A percentile compares a stretch with the other conserved stretches of the same genome.
These are phyloP conservation scores for Populus pruinosa DNA, from an alignment of 345 rosid genomes.

Conservation along the genomic window DNA sequence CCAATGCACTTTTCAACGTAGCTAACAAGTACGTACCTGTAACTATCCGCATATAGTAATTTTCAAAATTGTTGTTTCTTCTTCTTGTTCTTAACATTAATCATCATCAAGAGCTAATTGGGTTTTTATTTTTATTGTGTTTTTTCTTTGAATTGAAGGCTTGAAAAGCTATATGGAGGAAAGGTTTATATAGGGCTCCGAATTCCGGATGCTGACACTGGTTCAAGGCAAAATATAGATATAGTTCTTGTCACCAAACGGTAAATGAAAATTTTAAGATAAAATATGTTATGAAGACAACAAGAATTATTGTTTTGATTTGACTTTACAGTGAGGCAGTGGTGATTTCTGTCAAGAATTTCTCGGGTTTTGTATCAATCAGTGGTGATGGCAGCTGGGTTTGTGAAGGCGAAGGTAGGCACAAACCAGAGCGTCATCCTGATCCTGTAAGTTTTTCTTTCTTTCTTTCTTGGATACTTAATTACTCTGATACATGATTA, in stretches of 20 bases:
- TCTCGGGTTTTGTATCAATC: conserved; percentile 61
- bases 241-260: conserved; percentile 63
- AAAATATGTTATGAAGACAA: not conserved
- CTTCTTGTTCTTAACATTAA: no score
- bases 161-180: conserved; percentile 84
- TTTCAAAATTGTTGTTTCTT: not conserved
- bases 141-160: conserved; percentile 29
- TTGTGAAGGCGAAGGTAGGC: conserved; percentile 47
- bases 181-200: conserved; percentile 82
- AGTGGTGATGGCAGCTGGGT: conserved; percentile 75
- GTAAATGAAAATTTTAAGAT: conserved; percentile 26
- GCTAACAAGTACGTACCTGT: conserved; percentile 44
- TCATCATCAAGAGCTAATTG: not conserved
- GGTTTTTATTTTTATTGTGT: not conserved
- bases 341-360: conserved; percentile 74
- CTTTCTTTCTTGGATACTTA: not conserved
- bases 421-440: conserved; percentile 42
- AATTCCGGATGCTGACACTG: conserved; percentile 84
- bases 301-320: not conserved
- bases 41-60: no score
- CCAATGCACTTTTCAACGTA: conserved; percentile 65
- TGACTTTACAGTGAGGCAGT: conserved; percentile 50
- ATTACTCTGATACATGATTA: not conserved
- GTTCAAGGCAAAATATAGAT: conserved; percentile 66
- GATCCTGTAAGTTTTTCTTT: conserved; percentile 55